These are phyloP conservation scores for Trifolium repens DNA, from an alignment of 306 rosid genomes.

Conservation along the genomic window DNA sequence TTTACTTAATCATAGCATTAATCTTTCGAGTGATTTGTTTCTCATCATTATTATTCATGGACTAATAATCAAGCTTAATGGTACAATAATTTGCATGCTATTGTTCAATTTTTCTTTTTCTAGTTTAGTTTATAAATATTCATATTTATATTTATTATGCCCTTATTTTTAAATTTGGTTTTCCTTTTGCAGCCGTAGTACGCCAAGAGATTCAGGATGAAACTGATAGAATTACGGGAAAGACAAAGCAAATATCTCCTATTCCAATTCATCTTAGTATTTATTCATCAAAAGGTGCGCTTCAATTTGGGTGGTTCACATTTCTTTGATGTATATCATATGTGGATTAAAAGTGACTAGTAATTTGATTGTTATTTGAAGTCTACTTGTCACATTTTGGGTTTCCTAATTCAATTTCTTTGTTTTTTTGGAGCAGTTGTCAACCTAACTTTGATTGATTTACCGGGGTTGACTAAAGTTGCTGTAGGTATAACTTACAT, in stretches of 20 bases:
- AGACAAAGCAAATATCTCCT: slow-evolving; percentile 84
- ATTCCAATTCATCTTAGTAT: slow-evolving; percentile 97
- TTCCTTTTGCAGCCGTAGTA: slow-evolving; percentile 65
- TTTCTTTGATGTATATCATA: too few relatives aligned
- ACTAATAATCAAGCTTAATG: slow-evolving; percentile 1
- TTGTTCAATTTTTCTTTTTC: neutral
- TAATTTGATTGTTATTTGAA: slow-evolving; percentile 23
- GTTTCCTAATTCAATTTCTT: slow-evolving; percentile 36
- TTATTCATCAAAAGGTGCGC: slow-evolving; percentile 89
- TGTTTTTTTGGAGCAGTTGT: slow-evolving; percentile 70
- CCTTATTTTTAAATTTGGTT: slow-evolving; percentile 23
- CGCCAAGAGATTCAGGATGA: slow-evolving; percentile 95
- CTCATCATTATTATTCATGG: slow-evolving; percentile 4
- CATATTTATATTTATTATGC: slow-evolving; percentile 3
- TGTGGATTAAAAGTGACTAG: slow-evolving; percentile 12
- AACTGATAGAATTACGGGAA: slow-evolving; percentile 92
- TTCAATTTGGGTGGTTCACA: neutral
- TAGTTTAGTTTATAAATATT: slow-evolving; percentile 18
- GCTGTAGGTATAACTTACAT: slow-evolving; percentile 75
- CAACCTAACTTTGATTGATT: slow-evolving; percentile 90
- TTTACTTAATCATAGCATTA: neutral
- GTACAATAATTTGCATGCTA: slow-evolving; percentile 20
- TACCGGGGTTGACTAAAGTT: slow-evolving; percentile 97
- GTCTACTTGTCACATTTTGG: slow-evolving; percentile 12
- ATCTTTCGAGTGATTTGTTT: slow-evolving; percentile 13